Conservation (phyloP, 306 rosid genomes). For the Sechiopsis laciniata region DNA sequence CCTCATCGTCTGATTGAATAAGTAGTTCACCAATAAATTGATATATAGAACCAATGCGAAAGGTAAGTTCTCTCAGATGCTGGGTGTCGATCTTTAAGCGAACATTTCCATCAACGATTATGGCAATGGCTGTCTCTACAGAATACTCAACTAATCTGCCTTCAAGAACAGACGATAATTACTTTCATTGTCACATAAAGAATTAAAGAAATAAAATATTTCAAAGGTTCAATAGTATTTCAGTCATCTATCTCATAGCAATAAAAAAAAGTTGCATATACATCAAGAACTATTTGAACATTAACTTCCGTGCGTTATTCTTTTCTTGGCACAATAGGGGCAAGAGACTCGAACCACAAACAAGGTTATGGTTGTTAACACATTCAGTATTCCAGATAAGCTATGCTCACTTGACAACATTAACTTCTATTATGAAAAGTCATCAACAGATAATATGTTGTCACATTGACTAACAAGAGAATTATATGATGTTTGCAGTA, state of each 20-base stretch:
- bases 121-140: slow-evolving; percentile 55
- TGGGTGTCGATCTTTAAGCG: slow-evolving; percentile 43
- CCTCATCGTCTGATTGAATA: slow-evolving; percentile 60
- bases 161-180: slow-evolving; percentile 15
- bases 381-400: no score
- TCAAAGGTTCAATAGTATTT: background rate
- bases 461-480: background rate
- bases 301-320: background rate
- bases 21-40: slow-evolving; percentile 80
- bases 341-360: no score
- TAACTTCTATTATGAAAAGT: background rate
- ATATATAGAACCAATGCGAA: slow-evolving; percentile 63
- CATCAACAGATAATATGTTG: background rate
- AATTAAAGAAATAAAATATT: background rate
- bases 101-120: slow-evolving; percentile 48
- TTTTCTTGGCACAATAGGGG: no score
- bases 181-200: background rate
- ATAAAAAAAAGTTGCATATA: slow-evolving; percentile 6
- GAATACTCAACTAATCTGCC: slow-evolving; percentile 54
- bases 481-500: slow-evolving; percentile 3
- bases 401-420: no score
- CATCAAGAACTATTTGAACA: background rate
- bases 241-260: slow-evolving; percentile 2
- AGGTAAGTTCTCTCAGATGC: slow-evolving; percentile 51
- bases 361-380: no score